phyloP scores from a whole-genome alignment of 2,329 filamentous ascomycete species.

The Whalleya microplaca region DNA sequence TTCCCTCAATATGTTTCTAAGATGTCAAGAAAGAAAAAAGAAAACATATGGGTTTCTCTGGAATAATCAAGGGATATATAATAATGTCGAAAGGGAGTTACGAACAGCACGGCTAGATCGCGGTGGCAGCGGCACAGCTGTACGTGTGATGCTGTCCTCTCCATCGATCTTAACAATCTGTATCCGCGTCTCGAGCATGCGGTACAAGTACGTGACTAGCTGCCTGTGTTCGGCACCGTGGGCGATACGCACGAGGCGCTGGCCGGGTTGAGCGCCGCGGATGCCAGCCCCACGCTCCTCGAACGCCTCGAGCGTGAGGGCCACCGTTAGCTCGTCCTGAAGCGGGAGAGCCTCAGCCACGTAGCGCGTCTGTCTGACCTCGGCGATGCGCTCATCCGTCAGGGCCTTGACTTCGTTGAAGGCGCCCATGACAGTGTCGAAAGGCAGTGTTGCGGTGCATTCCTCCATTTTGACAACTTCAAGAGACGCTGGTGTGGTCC shows the following conservation, averaged over 20 bases:
- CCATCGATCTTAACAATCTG: slow-evolving; percentile 9
- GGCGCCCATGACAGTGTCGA: slow-evolving; percentile 5
- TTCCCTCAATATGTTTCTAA: no score
- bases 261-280: slow-evolving; percentile 3
- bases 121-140: not conserved
- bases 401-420: slow-evolving; percentile 8
- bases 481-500: no score
- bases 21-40: no score
- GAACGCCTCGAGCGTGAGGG: slow-evolving; percentile 16
- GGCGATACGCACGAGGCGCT: slow-evolving; percentile 5
- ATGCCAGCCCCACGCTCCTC: slow-evolving; percentile 9
- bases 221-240: slow-evolving; percentile 2
- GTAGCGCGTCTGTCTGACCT: slow-evolving; percentile 1
- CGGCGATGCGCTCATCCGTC: slow-evolving; percentile 12
- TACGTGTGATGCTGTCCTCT: slow-evolving; percentile 21
- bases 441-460: no score
- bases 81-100: no score
- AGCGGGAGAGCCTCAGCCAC: slow-evolving; percentile 1
- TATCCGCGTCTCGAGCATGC: slow-evolving; percentile 10
- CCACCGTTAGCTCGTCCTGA: no score
- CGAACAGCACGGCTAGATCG: slow-evolving; percentile 4
- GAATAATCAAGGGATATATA: no score
- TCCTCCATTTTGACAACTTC: no score
- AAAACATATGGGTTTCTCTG: no score
- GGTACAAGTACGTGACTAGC: slow-evolving; percentile 13